These are phyloP conservation scores for Boletus bicolor DNA, from an alignment of 768 basidiomycete species.

Conservation along the genomic window DNA sequence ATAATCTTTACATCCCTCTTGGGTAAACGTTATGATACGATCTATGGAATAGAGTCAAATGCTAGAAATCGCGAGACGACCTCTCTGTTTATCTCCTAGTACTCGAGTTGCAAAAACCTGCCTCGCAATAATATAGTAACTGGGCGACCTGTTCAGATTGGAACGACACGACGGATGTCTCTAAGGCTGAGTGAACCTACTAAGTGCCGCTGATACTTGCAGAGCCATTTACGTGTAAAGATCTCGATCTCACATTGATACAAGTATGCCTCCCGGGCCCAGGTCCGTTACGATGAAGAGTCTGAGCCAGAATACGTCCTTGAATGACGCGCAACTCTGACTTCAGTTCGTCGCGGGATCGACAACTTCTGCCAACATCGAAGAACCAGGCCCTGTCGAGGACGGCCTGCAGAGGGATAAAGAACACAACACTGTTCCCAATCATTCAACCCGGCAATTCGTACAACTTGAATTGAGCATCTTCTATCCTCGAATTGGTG, in stretches of 20 bases:
- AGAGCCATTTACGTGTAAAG: no score
- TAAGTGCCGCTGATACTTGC: no score
- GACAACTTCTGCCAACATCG: no score
- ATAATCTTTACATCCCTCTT: constrained; percentile 29
- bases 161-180: no score
- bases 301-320: no score
- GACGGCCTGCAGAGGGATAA: no score
- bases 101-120: background rate
- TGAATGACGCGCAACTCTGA: background rate
- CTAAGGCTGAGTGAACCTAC: no score
- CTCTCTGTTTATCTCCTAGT: background rate
- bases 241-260: no score
- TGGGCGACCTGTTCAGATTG: background rate
- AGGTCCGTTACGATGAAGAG: no score
- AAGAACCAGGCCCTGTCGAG: no score
- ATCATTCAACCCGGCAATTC: background rate
- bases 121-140: background rate
- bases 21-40: constrained; percentile 1
- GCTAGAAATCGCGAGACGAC: background rate
- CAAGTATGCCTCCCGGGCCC: no score
- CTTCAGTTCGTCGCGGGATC: background rate
- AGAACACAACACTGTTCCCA: background rate
- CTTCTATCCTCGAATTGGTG: constrained; percentile 4
- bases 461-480: background rate
- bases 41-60: background rate